Evolutionary conservation across 2,329 filamentous ascomycete species (phyloP).

Genomic region (Aureobasidium sp.): DNA sequence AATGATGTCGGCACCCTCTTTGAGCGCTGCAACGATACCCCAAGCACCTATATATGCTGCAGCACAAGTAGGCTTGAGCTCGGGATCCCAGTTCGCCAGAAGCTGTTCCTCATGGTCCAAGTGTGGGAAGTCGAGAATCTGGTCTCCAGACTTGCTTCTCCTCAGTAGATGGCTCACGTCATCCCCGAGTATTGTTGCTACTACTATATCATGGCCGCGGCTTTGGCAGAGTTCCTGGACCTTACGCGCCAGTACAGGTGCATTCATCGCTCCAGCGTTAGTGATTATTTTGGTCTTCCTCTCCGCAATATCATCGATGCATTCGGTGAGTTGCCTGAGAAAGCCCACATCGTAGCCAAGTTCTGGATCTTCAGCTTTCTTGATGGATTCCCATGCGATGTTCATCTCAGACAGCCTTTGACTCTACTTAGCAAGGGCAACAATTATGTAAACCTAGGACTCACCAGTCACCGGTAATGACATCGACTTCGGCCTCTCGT

Average conservation of each 20-base stretch:
- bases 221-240: conserved; percentile 28
- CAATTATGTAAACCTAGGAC: conserved; percentile 28
- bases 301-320: conserved; percentile 36
- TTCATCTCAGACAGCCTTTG: conserved; percentile 14
- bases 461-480: conserved; percentile 47
- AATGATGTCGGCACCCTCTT: conserved; percentile 35
- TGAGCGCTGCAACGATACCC: conserved; percentile 34
- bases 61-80: conserved; percentile 20
- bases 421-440: not conserved
- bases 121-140: conserved; percentile 1
- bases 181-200: conserved; percentile 42
- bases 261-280: conserved; percentile 50
- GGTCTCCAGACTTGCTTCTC: not conserved
- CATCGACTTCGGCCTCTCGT: conserved; percentile 28
- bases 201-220: conserved; percentile 33
- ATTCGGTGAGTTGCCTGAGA: conserved; percentile 38
- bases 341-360: conserved; percentile 31
- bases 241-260: conserved; percentile 41
- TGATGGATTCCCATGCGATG: conserved; percentile 6
- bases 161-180: conserved; percentile 21
- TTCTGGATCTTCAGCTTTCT: not conserved
- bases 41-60: conserved; percentile 36
- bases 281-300: conserved; percentile 47
- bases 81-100: conserved; percentile 18
- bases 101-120: conserved; percentile 5